Percentiles rank a stretch among this genome's conserved stretches.
Evolutionary conservation across 768 basidiomycete genomes (phyloP).

Genomic region (Amanita brunnescens): DNA sequence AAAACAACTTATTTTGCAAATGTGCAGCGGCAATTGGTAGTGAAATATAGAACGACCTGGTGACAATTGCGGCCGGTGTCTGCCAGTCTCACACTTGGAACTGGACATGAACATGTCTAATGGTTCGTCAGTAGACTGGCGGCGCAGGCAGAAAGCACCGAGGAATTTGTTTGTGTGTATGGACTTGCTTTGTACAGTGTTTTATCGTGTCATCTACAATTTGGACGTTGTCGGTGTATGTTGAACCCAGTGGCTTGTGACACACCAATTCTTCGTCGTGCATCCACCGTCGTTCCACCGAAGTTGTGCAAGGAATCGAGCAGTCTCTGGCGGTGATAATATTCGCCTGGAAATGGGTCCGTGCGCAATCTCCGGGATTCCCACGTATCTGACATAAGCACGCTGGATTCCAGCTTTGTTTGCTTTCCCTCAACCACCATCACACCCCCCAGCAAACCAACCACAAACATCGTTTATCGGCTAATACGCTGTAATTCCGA

Average conservation of each 20-base stretch:
- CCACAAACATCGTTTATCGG: constrained; percentile 21
- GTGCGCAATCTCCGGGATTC: constrained; percentile 48
- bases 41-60: no score
- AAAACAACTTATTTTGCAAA: no score
- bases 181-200: constrained; percentile 48
- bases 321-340: constrained; percentile 1
- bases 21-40: no score
- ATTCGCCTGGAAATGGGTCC: constrained; percentile 31
- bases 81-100: no score
- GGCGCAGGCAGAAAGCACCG: neutral
- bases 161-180: constrained; percentile 37
- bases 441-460: constrained; percentile 30
- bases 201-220: constrained; percentile 69
- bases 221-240: constrained; percentile 61
- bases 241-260: constrained; percentile 47
- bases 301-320: constrained; percentile 2
- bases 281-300: constrained; percentile 15
- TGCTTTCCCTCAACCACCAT: constrained; percentile 38
- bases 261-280: constrained; percentile 34
- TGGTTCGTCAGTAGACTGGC: neutral
- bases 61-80: no score
- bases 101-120: neutral
- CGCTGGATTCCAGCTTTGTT: constrained; percentile 33
- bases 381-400: constrained; percentile 52
- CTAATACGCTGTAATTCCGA: constrained; percentile 13